Percentiles rank a stretch among this genome's conserved stretches.
phyloP scores from a whole-genome alignment of 2,329 filamentous ascomycete species.

The Neocucurbitaria cava region DNA sequence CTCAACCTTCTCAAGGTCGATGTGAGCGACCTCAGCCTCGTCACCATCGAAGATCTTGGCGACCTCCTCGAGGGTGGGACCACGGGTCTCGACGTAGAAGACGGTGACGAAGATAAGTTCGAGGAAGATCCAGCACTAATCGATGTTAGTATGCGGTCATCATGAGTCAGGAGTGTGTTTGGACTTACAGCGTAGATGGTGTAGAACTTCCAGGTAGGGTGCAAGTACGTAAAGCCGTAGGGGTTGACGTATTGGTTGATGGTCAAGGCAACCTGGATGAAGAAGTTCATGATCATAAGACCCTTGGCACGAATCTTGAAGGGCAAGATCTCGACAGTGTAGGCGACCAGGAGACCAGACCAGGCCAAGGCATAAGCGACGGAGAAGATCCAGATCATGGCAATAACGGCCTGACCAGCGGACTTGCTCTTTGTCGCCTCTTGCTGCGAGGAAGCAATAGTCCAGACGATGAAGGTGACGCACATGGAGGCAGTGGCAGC shows the following conservation, averaged over 20 bases:
- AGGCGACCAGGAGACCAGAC: slow-evolving; percentile 65
- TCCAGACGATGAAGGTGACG: slow-evolving; percentile 46
- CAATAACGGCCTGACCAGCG: slow-evolving; percentile 57
- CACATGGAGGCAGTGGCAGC: slow-evolving; percentile 46
- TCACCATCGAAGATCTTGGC: slow-evolving; percentile 75
- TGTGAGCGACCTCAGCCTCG: slow-evolving; percentile 54
- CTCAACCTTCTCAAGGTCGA: slow-evolving; percentile 34
- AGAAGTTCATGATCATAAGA: slow-evolving; percentile 66
- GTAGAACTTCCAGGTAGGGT: slow-evolving; percentile 67
- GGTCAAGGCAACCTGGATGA: slow-evolving; percentile 66
- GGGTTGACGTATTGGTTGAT: slow-evolving; percentile 69
- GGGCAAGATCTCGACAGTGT: slow-evolving; percentile 58
- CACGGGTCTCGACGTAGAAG: slow-evolving; percentile 74
- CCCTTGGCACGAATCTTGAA: slow-evolving; percentile 60
- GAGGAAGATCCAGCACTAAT: slow-evolving; percentile 63
- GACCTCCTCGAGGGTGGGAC: slow-evolving; percentile 73
- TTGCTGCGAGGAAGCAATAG: slow-evolving; percentile 58
- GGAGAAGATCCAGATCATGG: slow-evolving; percentile 59
- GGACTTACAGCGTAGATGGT: slow-evolving; percentile 66
- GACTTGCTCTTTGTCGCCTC: slow-evolving; percentile 51
- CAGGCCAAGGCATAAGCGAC: slow-evolving; percentile 64
- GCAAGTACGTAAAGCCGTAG: slow-evolving; percentile 66
- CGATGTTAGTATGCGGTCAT: slow-evolving; percentile 10
- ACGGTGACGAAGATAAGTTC: slow-evolving; percentile 70
- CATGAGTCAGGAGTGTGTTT: neutral